Evolutionary conservation across 148 eudicot genomes (phyloP).

Genomic region (Chenopodium formosanum): DNA sequence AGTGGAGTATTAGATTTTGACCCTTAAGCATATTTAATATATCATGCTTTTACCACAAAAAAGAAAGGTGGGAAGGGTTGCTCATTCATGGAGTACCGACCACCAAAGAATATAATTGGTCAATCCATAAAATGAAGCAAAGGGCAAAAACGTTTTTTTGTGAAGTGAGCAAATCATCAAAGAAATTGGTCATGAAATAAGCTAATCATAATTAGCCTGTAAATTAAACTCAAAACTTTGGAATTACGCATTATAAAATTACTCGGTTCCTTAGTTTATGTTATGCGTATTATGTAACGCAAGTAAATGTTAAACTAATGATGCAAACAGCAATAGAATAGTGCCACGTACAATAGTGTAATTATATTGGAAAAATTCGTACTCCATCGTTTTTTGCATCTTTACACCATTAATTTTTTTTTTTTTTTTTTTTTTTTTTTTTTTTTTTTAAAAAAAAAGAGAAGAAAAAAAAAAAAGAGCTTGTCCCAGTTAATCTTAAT

Average conservation of each 20-base stretch:
- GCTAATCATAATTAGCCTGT: not conserved
- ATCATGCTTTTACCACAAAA: too few relatives aligned
- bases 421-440: too few relatives aligned
- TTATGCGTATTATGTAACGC: conserved; percentile 2
- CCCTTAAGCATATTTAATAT: too few relatives aligned
- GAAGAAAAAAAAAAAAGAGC: too few relatives aligned
- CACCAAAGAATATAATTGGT: not conserved
- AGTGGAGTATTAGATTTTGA: too few relatives aligned
- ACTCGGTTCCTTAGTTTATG: not conserved
- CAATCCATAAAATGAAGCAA: conserved; percentile 13
- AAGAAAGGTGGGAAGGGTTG: not conserved
- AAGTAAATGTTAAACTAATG: not conserved
- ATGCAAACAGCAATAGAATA: not conserved
- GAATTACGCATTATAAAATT: not conserved
- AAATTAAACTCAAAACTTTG: not conserved
- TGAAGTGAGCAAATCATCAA: not conserved
- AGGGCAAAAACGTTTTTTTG: not conserved
- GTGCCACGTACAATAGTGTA: not conserved
- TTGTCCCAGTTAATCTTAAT: too few relatives aligned
- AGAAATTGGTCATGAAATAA: not conserved
- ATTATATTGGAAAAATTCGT: not conserved
- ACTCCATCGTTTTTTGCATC: not conserved
- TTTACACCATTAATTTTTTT: not conserved
- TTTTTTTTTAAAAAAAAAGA: too few relatives aligned
- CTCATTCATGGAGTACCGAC: conserved; percentile 3